Percentiles rank a stretch among this genome's conserved stretches.
phyloP scores from a whole-genome alignment of 2,329 filamentous ascomycete species.

The Nothomitra cinnamomea region DNA sequence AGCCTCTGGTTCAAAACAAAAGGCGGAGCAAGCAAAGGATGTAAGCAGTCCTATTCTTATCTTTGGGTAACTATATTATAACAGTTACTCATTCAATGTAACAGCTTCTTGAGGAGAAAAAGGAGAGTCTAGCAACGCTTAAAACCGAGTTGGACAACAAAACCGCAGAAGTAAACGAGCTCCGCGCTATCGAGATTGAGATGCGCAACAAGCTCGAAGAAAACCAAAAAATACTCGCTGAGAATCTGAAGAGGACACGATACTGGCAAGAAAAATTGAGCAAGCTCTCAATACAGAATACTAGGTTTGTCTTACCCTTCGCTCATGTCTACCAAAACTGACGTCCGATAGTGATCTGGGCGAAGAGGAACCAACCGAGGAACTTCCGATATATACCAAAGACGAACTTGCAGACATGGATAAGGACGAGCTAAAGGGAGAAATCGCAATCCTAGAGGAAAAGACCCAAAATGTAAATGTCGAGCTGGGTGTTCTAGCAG shows the following conservation, averaged over 20 bases:
- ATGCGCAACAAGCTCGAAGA: slow-evolving; percentile 98
- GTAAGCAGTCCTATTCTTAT: slow-evolving; percentile 17
- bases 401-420: slow-evolving; percentile 48
- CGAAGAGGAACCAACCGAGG: slow-evolving; percentile 10
- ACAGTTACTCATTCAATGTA: too few species aligned
- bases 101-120: slow-evolving; percentile 56
- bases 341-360: slow-evolving; percentile 5
- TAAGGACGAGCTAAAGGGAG: slow-evolving; percentile 43
- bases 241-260: slow-evolving; percentile 67
- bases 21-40: slow-evolving; percentile 67
- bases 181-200: slow-evolving; percentile 79
- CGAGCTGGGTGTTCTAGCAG: slow-evolving; percentile 73
- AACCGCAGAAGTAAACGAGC: slow-evolving; percentile 71
- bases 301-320: slow-evolving; percentile 42
- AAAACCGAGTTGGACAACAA: slow-evolving; percentile 82
- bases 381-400: slow-evolving; percentile 61
- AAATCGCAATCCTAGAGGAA: slow-evolving; percentile 50
- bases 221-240: slow-evolving; percentile 71
- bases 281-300: slow-evolving; percentile 69
- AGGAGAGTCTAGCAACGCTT: slow-evolving; percentile 58
- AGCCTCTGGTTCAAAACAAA: slow-evolving; percentile 52
- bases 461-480: slow-evolving; percentile 73
- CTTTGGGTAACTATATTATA: too few species aligned
- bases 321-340: background rate
- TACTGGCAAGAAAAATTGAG: slow-evolving; percentile 84